These are phyloP conservation scores for Suillus alpinus DNA, from an alignment of 768 basidiomycete genomes.

Conservation along the genomic window DNA sequence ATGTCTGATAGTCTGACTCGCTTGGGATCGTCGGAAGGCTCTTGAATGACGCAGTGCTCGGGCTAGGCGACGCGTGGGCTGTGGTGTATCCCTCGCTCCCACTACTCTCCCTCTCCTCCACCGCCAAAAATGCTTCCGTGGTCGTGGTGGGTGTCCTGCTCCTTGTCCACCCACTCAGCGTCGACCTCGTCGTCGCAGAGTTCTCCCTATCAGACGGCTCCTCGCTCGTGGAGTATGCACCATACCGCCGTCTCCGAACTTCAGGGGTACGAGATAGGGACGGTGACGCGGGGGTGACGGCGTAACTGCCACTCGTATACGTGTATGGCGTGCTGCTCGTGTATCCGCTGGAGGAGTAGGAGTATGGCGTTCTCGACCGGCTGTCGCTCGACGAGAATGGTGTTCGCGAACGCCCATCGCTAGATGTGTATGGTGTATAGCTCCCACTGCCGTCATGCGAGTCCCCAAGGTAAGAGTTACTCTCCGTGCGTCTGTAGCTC, in stretches of 20 bases:
- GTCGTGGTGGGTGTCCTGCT: constrained; percentile 34
- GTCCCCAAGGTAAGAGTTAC: constrained; percentile 56
- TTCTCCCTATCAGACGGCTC: constrained; percentile 61
- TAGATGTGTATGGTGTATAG: constrained; percentile 24
- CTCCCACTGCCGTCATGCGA: constrained; percentile 43
- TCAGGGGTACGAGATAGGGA: constrained; percentile 60
- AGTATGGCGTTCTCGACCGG: constrained; percentile 9
- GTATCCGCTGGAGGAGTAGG: constrained; percentile 12
- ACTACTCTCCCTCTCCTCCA: constrained; percentile 31
- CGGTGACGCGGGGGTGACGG: constrained; percentile 39
- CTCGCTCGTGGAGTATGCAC: constrained; percentile 34
- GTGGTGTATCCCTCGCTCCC: constrained; percentile 54
- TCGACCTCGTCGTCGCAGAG: constrained; percentile 32
- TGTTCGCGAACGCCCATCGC: constrained; percentile 1
- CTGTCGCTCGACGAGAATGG: constrained; percentile 10
- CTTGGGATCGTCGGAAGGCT: constrained; percentile 63
- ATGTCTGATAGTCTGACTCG: constrained; percentile 43
- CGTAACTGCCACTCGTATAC: constrained; percentile 21
- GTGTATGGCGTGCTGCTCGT: constrained; percentile 19
- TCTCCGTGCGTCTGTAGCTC: constrained; percentile 49
- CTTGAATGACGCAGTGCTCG: constrained; percentile 49
- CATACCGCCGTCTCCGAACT: constrained; percentile 50
- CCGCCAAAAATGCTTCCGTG: constrained; percentile 22
- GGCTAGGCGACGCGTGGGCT: constrained; percentile 27
- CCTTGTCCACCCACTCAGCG: constrained; percentile 31